phyloP scores from a whole-genome alignment of 768 basidiomycete species.

The Kwoniella newhampshirensis region DNA sequence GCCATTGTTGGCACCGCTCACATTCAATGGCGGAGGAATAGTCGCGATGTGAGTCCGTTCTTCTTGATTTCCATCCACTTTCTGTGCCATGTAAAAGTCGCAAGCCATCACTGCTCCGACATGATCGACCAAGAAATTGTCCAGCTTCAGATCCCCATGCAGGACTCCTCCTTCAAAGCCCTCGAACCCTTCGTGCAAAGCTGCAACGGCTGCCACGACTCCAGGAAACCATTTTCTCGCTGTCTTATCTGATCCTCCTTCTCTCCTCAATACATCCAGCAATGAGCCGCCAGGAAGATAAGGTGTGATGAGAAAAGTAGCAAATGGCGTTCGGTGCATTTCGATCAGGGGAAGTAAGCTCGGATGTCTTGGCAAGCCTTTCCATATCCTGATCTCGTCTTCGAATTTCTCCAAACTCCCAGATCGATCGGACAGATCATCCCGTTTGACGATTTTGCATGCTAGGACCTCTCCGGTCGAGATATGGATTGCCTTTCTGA shows the following conservation, averaged over 20 bases:
- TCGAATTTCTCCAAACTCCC: constrained; percentile 53
- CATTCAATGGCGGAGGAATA: constrained; percentile 24
- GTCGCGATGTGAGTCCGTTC: constrained; percentile 8
- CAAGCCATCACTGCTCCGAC: constrained; percentile 54
- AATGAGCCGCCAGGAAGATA: constrained; percentile 49
- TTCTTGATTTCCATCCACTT: constrained; percentile 47
- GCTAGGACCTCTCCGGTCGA: constrained; percentile 69
- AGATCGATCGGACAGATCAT: constrained; percentile 50
- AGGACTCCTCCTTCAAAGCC: constrained; percentile 64
- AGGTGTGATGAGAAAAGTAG: constrained; percentile 52
- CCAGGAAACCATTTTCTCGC: constrained; percentile 52
- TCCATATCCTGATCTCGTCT: constrained; percentile 48
- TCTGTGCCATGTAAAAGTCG: constrained; percentile 52
- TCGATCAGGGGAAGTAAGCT: constrained; percentile 48
- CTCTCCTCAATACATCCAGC: constrained; percentile 49
- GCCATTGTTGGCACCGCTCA: background rate
- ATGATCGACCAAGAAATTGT: constrained; percentile 91
- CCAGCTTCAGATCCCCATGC: constrained; percentile 94
- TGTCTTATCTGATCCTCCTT: constrained; percentile 49
- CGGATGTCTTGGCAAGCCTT: constrained; percentile 42
- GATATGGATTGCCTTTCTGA: constrained; percentile 66
- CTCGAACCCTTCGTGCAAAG: constrained; percentile 47
- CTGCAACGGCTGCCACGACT: constrained; percentile 50
- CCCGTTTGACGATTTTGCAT: constrained; percentile 70
- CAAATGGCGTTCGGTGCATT: constrained; percentile 40